Evolutionary conservation across 2,329 filamentous ascomycete genomes (phyloP).

Genomic region (Xenoacremonium recifei): DNA sequence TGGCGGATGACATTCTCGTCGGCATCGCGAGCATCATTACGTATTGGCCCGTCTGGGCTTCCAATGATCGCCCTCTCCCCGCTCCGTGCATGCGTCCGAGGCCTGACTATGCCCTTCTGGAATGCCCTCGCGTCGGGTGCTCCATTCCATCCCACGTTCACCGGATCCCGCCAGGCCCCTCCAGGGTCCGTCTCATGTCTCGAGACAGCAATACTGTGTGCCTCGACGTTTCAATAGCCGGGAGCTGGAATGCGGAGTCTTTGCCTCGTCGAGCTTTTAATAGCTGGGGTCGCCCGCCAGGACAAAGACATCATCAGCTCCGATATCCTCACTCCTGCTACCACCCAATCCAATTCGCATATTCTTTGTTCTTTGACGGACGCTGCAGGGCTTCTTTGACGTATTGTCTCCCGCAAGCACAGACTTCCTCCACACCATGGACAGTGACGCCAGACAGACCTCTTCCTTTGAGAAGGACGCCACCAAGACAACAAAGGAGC

Average conservation of each 20-base stretch:
- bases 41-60: slow-evolving; percentile 19
- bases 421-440: slow-evolving; percentile 14
- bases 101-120: slow-evolving; percentile 24
- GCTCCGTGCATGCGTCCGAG: slow-evolving; percentile 19
- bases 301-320: slow-evolving; percentile 13
- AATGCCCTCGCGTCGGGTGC: slow-evolving; percentile 23
- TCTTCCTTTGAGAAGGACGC: slow-evolving; percentile 26
- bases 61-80: slow-evolving; percentile 21
- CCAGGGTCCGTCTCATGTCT: slow-evolving; percentile 11
- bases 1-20: background rate
- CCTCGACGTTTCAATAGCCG: too few species aligned
- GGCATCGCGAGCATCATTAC: slow-evolving; percentile 21
- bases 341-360: slow-evolving; percentile 9
- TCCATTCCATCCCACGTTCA: slow-evolving; percentile 26
- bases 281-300: slow-evolving; percentile 15
- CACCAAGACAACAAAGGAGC: slow-evolving; percentile 23
- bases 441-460: slow-evolving; percentile 16
- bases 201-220: slow-evolving; percentile 16
- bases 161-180: slow-evolving; percentile 16
- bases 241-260: slow-evolving; percentile 13
- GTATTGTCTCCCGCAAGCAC: too few species aligned
- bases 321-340: slow-evolving; percentile 7
- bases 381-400: slow-evolving; percentile 2
- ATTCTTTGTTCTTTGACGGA: slow-evolving; percentile 14
- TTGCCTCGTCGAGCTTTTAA: slow-evolving; percentile 16